These are phyloP conservation scores for Tylopilus felleus DNA, from an alignment of 768 basidiomycete genomes.

Conservation along the genomic window DNA sequence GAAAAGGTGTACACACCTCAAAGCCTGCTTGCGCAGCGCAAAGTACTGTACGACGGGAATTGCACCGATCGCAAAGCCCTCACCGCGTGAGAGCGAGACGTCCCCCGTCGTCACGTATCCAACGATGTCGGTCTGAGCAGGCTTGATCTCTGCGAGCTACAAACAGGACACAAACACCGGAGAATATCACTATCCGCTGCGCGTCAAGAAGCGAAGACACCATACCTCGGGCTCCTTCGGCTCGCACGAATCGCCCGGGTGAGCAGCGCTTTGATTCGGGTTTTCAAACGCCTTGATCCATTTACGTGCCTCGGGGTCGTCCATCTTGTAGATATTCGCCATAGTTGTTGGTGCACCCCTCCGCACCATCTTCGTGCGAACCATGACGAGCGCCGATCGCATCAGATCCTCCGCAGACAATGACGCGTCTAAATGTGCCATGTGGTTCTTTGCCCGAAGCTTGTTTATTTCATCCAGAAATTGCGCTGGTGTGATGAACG, in stretches of 20 bases:
- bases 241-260: conserved; percentile 11
- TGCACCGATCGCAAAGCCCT: conserved; percentile 75
- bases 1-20: conserved; percentile 26
- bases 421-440: conserved; percentile 36
- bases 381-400: conserved; percentile 62
- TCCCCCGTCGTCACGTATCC: conserved; percentile 86
- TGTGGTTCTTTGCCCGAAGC: conserved; percentile 52
- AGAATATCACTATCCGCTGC: background rate
- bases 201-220: background rate
- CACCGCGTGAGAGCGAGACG: conserved; percentile 74
- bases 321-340: conserved; percentile 65
- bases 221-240: conserved; percentile 29
- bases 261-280: background rate
- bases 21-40: conserved; percentile 49
- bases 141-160: conserved; percentile 46
- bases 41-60: conserved; percentile 55
- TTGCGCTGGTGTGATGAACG: conserved; percentile 39
- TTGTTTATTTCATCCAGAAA: conserved; percentile 57
- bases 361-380: conserved; percentile 56
- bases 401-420: conserved; percentile 45
- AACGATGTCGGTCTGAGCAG: conserved; percentile 49
- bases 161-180: background rate
- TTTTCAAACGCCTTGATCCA: conserved; percentile 41
- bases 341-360: conserved; percentile 75
- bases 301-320: conserved; percentile 48